phyloP scores from a whole-genome alignment of 257 asterid genomes.

The Jasminum sambac region DNA sequence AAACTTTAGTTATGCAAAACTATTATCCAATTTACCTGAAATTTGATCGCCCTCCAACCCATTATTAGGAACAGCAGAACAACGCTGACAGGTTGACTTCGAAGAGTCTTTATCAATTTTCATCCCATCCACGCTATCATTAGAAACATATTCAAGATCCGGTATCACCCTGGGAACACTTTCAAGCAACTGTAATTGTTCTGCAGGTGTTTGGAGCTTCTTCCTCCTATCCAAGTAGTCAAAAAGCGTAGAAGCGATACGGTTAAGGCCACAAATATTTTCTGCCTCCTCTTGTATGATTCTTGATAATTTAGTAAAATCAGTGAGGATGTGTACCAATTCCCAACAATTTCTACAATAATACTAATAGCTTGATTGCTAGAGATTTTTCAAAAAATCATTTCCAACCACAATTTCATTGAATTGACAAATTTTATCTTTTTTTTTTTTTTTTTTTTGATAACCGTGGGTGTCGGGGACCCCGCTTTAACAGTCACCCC shows the following conservation, averaged over 20 bases:
- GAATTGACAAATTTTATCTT: too few species aligned
- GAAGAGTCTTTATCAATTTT: slow-evolving; percentile 31
- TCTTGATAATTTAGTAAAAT: neutral
- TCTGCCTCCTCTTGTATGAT: neutral
- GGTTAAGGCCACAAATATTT: slow-evolving; percentile 39
- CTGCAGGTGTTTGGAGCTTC: slow-evolving; percentile 49
- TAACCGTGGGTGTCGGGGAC: too few species aligned
- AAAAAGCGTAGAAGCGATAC: slow-evolving; percentile 29
- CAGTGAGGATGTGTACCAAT: neutral
- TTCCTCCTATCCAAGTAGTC: slow-evolving; percentile 47
- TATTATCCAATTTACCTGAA: slow-evolving; percentile 35
- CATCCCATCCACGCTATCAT: slow-evolving; percentile 21
- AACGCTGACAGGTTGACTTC: slow-evolving; percentile 22
- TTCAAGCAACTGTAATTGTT: slow-evolving; percentile 41
- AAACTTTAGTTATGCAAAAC: neutral
- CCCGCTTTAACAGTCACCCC: too few species aligned
- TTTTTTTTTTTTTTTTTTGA: too few species aligned
- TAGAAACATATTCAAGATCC: slow-evolving; percentile 35
- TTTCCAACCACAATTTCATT: too few species aligned
- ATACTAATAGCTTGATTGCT: too few species aligned
- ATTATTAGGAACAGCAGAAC: slow-evolving; percentile 20
- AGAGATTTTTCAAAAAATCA: too few species aligned
- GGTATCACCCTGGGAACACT: slow-evolving; percentile 55
- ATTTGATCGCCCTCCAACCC: slow-evolving; percentile 25
- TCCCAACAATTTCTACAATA: neutral